Percentiles rank a stretch among this genome's conserved stretches.
Evolutionary conservation across 1,284 basidiomycete genomes (phyloP).

Genomic region (Grifola frondosa): DNA sequence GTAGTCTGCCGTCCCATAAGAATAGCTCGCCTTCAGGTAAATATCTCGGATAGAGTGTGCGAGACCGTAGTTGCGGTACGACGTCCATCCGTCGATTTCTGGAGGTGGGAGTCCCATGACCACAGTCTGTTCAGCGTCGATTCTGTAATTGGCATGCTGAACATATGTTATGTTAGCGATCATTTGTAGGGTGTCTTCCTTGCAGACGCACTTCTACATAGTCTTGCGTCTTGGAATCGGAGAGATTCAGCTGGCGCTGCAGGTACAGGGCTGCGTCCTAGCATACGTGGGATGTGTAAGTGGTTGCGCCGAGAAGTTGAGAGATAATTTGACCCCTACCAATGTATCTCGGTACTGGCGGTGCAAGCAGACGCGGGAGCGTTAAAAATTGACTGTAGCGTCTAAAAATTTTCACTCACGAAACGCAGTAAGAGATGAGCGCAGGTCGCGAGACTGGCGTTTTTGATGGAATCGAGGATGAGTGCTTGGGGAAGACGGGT

Average conservation of each 20-base stretch:
- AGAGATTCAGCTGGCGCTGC: conserved; percentile 44
- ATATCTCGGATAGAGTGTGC: conserved; percentile 40
- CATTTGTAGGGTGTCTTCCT: not conserved
- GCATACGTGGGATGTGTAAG: not conserved
- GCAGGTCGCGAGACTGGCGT: conserved; percentile 37
- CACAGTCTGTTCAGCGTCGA: conserved; percentile 43
- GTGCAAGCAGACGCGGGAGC: too few species aligned
- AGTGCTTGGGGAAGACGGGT: conserved; percentile 35
- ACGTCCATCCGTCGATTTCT: conserved; percentile 36
- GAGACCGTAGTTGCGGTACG: conserved; percentile 44
- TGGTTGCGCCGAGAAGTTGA: not conserved
- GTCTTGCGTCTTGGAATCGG: conserved; percentile 46
- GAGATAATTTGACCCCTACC: conserved; percentile 27
- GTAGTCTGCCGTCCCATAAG: too few species aligned
- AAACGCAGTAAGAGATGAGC: conserved; percentile 38
- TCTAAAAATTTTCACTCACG: conserved; percentile 12
- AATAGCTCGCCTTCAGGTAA: conserved; percentile 35
- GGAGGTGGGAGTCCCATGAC: conserved; percentile 50
- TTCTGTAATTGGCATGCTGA: conserved; percentile 44
- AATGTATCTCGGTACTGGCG: conserved; percentile 48
- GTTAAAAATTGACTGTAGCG: not conserved
- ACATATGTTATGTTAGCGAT: not conserved
- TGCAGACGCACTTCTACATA: conserved; percentile 43
- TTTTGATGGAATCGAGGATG: conserved; percentile 23
- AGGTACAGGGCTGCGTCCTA: conserved; percentile 50